Evolutionary conservation across 1,284 basidiomycete genomes (phyloP), one percentile per base, ranked within the genome.

Genomic region (Sporisorium reilianum): DNA sequence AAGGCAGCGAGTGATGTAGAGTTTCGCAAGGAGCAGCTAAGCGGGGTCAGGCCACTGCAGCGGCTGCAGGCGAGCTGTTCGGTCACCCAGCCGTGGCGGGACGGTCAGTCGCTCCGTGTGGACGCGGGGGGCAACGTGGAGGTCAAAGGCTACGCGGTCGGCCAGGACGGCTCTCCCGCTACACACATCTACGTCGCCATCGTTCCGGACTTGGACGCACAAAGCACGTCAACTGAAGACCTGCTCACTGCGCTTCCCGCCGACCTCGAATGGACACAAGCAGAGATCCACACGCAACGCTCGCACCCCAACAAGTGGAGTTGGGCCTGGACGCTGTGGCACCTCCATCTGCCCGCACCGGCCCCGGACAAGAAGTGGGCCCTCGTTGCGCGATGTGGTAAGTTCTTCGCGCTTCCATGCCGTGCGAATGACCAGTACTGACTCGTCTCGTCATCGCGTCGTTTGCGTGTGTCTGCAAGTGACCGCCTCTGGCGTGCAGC

Each of bases 301-400:
- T n/a, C n/a, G 48, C 32, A 10, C n/a, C n/a, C 10, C 2, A 7
- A 20, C 38, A 51, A 16, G 60, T 68, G 65, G 58, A 64, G 61
- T 58, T 79, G 77, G 77, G 70, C 71, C 22, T 79, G 77, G 77
- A 58, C 63, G 7, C 40, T 79, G 2, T 79, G 77, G 77, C 50
- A 60, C 7, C 20, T 64, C 6, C 42, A 69, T 7, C 10, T 77
- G 25, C 36, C 57, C 10, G 28, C 51, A 5, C 64, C 64, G 0
- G 1, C 38, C 0, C n/a, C 22, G 5, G 20, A 49, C 1, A 3
- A 38, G 8, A 60, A 41, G 10, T 79, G 42, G 42, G 60, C 63
- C 10, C 11, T 79, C 3, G 30, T 79, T 3, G 74, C 68, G 3
- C 57, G 67, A 44, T 69, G 64, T 30, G 59, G 75, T 77, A 38